These are phyloP conservation scores for Phlebiopsis flavidoalba DNA, from an alignment of 768 basidiomycete genomes.

Conservation along the genomic window DNA sequence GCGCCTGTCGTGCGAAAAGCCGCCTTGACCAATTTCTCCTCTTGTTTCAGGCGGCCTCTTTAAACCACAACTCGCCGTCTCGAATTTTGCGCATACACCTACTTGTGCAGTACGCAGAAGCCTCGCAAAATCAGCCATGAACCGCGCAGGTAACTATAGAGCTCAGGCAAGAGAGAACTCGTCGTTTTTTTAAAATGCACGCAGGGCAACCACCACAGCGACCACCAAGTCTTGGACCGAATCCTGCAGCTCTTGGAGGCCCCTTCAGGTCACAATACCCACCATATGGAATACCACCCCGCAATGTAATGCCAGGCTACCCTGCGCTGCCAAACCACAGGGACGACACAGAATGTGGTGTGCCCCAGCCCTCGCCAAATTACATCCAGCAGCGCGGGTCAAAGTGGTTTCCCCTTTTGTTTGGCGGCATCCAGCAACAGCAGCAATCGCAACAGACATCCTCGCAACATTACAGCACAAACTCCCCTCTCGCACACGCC, in stretches of 20 bases:
- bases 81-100: slow-evolving; percentile 6
- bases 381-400: slow-evolving; percentile 64
- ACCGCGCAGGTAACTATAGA: slow-evolving; percentile 28
- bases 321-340: slow-evolving; percentile 60
- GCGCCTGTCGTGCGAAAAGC: slow-evolving; percentile 1
- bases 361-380: slow-evolving; percentile 53
- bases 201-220: slow-evolving; percentile 79
- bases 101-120: slow-evolving; percentile 1
- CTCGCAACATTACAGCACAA: slow-evolving; percentile 22
- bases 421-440: slow-evolving; percentile 50
- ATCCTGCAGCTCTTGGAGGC: slow-evolving; percentile 47
- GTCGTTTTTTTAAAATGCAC: slow-evolving; percentile 10
- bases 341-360: slow-evolving; percentile 51
- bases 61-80: background rate
- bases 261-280: slow-evolving; percentile 56
- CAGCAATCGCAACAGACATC: slow-evolving; percentile 34
- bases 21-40: background rate
- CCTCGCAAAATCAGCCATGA: slow-evolving; percentile 22
- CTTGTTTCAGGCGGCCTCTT: slow-evolving; percentile 1
- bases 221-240: slow-evolving; percentile 68
- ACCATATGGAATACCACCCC: slow-evolving; percentile 58
- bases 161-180: background rate
- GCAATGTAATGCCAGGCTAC: slow-evolving; percentile 50
- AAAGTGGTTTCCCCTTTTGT: slow-evolving; percentile 67
- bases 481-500: slow-evolving; percentile 29